Conservation (phyloP, 2,329 filamentous ascomycete genomes). For the Beauveria scarabaeidicola region DNA sequence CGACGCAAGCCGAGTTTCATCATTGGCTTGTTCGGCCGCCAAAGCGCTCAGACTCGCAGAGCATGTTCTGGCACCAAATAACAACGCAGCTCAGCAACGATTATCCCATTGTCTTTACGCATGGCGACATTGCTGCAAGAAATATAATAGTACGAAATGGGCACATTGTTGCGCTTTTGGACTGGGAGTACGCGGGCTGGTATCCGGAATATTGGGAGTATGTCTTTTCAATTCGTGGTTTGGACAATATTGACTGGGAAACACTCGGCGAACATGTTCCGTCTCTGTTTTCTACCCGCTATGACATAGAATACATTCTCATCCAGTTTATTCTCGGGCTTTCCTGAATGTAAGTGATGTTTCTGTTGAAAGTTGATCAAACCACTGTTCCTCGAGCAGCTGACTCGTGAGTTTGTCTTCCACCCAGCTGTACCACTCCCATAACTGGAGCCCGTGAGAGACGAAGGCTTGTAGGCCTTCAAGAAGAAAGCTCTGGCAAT, state of each 20-base stretch:
- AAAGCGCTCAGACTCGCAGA: constrained; percentile 11
- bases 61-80: constrained; percentile 18
- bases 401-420: no score
- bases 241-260: neutral
- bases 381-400: no score
- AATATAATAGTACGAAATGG: constrained; percentile 13
- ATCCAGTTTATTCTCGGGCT: neutral
- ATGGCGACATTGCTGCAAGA: constrained; percentile 12
- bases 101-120: constrained; percentile 14
- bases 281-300: neutral
- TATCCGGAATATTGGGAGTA: neutral
- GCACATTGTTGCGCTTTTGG: neutral
- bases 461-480: no score
- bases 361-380: no score
- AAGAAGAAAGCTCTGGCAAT: no score
- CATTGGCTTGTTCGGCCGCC: constrained; percentile 19
- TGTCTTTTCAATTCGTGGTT: neutral
- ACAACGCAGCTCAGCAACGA: constrained; percentile 16
- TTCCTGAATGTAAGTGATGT: no score
- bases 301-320: neutral
- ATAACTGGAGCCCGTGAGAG: no score
- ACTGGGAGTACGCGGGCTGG: neutral
- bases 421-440: no score
- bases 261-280: neutral
- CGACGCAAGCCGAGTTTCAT: constrained; percentile 15